Evolutionary conservation across 441 rosid genomes (phyloP).

Genomic region (Gossypium aridum): DNA sequence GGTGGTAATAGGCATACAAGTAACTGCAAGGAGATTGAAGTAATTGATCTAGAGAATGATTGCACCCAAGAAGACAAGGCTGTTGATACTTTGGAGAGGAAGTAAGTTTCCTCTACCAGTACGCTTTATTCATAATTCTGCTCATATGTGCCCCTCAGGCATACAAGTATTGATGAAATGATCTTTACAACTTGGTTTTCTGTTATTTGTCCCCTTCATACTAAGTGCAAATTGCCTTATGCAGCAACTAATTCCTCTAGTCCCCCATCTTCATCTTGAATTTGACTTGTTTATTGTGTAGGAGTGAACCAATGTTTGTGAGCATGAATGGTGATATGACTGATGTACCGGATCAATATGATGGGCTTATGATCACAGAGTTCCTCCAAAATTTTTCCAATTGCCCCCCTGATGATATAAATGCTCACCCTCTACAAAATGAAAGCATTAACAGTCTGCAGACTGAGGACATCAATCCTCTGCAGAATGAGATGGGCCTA

Average conservation of each 20-base stretch:
- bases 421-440: constrained; percentile 23
- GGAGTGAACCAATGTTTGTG: constrained; percentile 50
- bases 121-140: neutral
- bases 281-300: constrained; percentile 27
- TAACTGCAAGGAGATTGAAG: constrained; percentile 67
- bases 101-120: constrained; percentile 36
- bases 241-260: constrained; percentile 1
- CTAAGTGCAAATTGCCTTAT: neutral
- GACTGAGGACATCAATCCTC: constrained; percentile 12
- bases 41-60: constrained; percentile 87
- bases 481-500: constrained; percentile 47
- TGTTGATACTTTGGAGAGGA: constrained; percentile 39
- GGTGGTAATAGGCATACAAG: constrained; percentile 39
- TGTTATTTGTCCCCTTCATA: neutral
- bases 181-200: neutral
- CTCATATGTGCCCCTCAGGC: neutral
- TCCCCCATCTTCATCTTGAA: neutral
- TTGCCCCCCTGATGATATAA: constrained; percentile 44
- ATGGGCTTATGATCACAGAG: constrained; percentile 68
- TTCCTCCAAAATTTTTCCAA: constrained; percentile 48
- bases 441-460: constrained; percentile 14
- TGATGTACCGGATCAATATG: constrained; percentile 61
- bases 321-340: constrained; percentile 34
- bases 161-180: neutral
- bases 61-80: constrained; percentile 48